phyloP scores from a whole-genome alignment of 2,329 filamentous ascomycete species.

The Lachnellula subtilissima region DNA sequence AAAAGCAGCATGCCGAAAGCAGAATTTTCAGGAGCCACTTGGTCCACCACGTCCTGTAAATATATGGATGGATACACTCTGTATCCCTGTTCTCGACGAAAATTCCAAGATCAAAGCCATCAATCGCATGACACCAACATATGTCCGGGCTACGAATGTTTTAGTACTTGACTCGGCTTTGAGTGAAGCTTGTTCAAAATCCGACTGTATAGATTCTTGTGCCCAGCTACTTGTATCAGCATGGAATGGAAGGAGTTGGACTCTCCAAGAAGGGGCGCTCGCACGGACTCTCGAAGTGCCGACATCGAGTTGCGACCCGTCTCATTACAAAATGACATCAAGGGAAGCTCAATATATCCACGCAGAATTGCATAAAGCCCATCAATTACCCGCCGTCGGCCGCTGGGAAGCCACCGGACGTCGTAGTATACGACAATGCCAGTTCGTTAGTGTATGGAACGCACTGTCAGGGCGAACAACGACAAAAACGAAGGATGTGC shows the following conservation, averaged over 20 bases:
- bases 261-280: slow-evolving; percentile 35
- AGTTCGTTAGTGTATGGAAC: slow-evolving; percentile 1
- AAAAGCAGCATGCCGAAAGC: background rate
- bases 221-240: slow-evolving; percentile 29
- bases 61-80: slow-evolving; percentile 34
- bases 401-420: background rate
- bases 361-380: background rate
- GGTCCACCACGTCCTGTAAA: background rate
- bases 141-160: slow-evolving; percentile 30
- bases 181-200: slow-evolving; percentile 3
- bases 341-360: background rate
- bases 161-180: slow-evolving; percentile 30
- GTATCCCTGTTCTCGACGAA: slow-evolving; percentile 26
- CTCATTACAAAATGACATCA: background rate
- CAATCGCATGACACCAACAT: slow-evolving; percentile 30
- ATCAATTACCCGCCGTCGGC: slow-evolving; percentile 1
- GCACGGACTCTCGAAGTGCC: slow-evolving; percentile 2
- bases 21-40: background rate
- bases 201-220: slow-evolving; percentile 20
- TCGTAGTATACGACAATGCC: background rate
- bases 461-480: background rate
- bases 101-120: slow-evolving; percentile 28
- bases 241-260: slow-evolving; percentile 37
- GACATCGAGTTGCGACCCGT: background rate
- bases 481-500: background rate